Base-by-base conservation (phyloP, 495 filamentous ascomycete genomes). In the Neurospora sp. region DNA sequence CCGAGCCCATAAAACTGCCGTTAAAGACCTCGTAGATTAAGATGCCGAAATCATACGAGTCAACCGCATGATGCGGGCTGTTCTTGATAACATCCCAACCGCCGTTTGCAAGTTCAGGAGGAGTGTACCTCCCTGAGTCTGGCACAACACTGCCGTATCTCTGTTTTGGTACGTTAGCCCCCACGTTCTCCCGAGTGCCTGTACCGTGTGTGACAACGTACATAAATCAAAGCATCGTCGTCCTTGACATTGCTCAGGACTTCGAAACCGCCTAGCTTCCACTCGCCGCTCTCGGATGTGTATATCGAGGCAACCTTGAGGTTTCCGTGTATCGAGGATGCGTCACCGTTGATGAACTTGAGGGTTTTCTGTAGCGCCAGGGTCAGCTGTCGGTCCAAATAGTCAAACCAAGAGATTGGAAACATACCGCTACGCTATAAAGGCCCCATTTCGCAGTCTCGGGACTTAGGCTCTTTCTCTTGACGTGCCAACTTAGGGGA, bases 401-500 rank as follows among this genome's bases (percentile, higher is more conserved):
- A 3, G 14, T 37, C 53, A 35, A 10, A 35, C 14, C 6, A 27
- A 18, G 1, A 35, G 37, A n/a, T 9, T 9, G 35, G 5, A 18
- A 69, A 79, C 89, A 70, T 84, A 96, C 93, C 78, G 96, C 94
- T 65, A 97, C 85, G 75, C 88, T 92, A 77, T 92, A 91, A 45
- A 98, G 82, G 0, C 96, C 96, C 96, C 96, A 98, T 88, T 97
- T 98, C 7, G 93, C 87, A 1, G 94, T 98, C 82, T 98, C 96
- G 31, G 91, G 88, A 70, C 88, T 93, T 72, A 98, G 77, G 75
- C 90, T 93, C 83, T 92, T 94, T 76, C 94, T 86, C 80, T 91
- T 93, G 48, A 93, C 89, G 76, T 94, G 88, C 94, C 94, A 98
- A 65, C 88, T 86, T 31, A 99, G 85, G 1, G 96, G 96, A 12